These are phyloP conservation scores for Heritiera fomes DNA, from an alignment of 345 rosid species.

Conservation along the genomic window DNA sequence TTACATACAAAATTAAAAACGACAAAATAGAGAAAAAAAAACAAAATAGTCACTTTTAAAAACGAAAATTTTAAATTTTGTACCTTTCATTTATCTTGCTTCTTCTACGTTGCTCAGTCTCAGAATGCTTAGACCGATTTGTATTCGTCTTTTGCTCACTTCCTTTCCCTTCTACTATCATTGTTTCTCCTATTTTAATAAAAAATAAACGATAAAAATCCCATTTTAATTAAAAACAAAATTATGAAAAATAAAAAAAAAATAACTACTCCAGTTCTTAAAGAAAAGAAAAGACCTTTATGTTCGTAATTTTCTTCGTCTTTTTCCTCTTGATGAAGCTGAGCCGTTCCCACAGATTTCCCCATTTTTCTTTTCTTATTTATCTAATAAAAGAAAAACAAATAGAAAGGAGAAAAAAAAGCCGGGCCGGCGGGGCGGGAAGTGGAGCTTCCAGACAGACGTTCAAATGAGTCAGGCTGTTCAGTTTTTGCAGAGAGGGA, in stretches of 20 bases:
- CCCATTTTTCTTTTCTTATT: conserved; percentile 29
- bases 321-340: conserved; percentile 48
- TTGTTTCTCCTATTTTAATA: conserved; percentile 30
- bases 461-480: conserved; percentile 18
- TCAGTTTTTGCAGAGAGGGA: not conserved
- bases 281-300: not conserved
- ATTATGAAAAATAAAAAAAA: conserved; percentile 5
- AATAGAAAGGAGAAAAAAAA: not conserved
- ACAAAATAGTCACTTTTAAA: not conserved
- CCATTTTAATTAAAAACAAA: not conserved
- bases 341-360: conserved; percentile 51
- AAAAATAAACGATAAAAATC: not conserved
- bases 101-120: conserved; percentile 83
- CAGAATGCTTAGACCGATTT: conserved; percentile 71
- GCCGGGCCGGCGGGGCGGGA: not conserved
- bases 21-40: not conserved
- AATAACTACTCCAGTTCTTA: not conserved
- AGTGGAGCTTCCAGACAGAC: conserved; percentile 20
- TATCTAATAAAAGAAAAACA: not conserved
- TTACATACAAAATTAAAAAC: not conserved
- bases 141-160: conserved; percentile 40
- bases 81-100: conserved; percentile 85
- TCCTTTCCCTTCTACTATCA: conserved; percentile 39
- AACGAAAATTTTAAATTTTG: not conserved
- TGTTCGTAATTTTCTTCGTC: conserved; percentile 56